phyloP scores from a whole-genome alignment of 2,329 filamentous ascomycete genomes.

The Clonostachys sp. region DNA sequence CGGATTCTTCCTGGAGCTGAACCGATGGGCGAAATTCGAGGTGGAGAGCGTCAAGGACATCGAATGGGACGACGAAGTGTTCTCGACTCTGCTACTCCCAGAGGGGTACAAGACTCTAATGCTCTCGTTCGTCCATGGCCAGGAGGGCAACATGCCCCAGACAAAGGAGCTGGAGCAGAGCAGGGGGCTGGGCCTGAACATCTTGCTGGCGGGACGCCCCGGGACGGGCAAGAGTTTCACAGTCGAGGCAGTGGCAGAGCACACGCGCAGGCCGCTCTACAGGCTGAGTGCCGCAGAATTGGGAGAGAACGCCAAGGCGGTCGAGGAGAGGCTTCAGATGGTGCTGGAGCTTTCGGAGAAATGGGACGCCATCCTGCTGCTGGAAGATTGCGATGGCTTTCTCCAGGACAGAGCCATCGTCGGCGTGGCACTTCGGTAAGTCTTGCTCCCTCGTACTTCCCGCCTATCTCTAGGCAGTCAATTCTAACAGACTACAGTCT shows the following conservation, averaged over 20 bases:
- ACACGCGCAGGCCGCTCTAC: slow-evolving; percentile 2
- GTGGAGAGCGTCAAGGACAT: slow-evolving; percentile 32
- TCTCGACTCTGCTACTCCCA: slow-evolving; percentile 36
- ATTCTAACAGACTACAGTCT: slow-evolving; percentile 8
- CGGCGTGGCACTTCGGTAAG: slow-evolving; percentile 28
- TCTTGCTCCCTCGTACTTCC: neutral
- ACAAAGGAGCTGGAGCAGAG: slow-evolving; percentile 49
- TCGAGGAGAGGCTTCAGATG: slow-evolving; percentile 51
- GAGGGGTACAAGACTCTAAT: slow-evolving; percentile 36
- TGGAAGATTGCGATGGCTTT: slow-evolving; percentile 34
- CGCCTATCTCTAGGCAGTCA: neutral
- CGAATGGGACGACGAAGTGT: slow-evolving; percentile 36
- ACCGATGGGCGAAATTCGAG: slow-evolving; percentile 22
- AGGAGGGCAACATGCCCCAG: slow-evolving; percentile 29
- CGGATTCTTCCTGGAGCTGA: slow-evolving; percentile 22
- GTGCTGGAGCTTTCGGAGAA: slow-evolving; percentile 58
- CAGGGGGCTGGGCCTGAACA: slow-evolving; percentile 45
- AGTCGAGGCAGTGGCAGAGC: slow-evolving; percentile 19
- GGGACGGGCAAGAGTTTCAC: slow-evolving; percentile 46
- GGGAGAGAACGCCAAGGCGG: slow-evolving; percentile 22
- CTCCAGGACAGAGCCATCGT: slow-evolving; percentile 28
- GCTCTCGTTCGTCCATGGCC: slow-evolving; percentile 18
- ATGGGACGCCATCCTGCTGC: slow-evolving; percentile 32
- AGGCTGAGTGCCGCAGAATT: slow-evolving; percentile 2
- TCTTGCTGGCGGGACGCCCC: slow-evolving; percentile 39